Base-by-base conservation (phyloP, 2,329 filamentous ascomycete species). In the Acephala macrosclerotiorum region DNA sequence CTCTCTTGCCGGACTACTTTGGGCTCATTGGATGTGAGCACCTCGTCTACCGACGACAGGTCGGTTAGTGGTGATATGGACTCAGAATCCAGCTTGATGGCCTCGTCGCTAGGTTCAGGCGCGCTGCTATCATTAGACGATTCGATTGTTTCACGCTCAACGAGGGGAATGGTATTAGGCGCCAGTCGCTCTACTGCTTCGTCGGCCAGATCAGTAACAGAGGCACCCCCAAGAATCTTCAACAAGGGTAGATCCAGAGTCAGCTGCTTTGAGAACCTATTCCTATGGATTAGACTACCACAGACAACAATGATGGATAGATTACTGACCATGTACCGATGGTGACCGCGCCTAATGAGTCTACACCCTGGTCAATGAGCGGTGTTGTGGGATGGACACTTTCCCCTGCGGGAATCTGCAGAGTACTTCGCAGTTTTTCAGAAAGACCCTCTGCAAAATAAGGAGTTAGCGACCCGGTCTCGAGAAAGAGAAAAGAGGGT, bases 221-320 rank as follows among this genome's bases (percentile, higher is more conserved):
- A 22, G 29, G 45, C 64, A 14, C 60, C 60, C 9, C 60, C 53
- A 14, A 66, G 20, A n/a, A 66, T 29, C 20, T 56, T 38, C 22
- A 66, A 40, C 20, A 66, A 26, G 1, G 60, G 64, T 11, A 66
- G 40, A 51, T 60, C 47, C 14, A 58, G 22, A 56, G 55, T 18
- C 20, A 63, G 36, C 12, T 55, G 26, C n/a, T 66, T 66, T n/a
- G 57, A 40, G 29, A 66, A 66, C 64, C 64, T 57, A 33, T 33
- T 33, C 29, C 29, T 33, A 33, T 33, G 29, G 29, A 33, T 33
- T 33, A 33, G 29, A 33, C 29, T 33, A 33, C 29, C 29, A 33
- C 29, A 33, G 29, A 33, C 29, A 33, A 33, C 29, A 33, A 33
- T 33, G 29, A 33, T 33, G 29, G 29, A 33, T 33, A 33, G 29